These are phyloP conservation scores for Rhizopogon roseolus DNA, from an alignment of 768 basidiomycete genomes.

Conservation along the genomic window DNA sequence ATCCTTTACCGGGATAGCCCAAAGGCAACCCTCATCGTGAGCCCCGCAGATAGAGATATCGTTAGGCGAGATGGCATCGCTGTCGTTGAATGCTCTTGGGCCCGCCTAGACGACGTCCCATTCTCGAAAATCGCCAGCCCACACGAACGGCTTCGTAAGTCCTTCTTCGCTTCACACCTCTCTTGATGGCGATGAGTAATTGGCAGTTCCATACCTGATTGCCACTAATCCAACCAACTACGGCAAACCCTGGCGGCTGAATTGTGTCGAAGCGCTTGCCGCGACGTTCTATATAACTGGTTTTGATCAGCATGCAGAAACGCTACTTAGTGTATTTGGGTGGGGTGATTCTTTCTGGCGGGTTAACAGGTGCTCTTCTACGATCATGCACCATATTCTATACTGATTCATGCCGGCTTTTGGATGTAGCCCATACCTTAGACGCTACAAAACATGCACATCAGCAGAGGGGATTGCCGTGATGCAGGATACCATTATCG, in stretches of 20 bases:
- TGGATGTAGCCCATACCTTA: conserved; percentile 40
- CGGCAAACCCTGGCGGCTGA: conserved; percentile 93
- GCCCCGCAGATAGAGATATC: conserved; percentile 81
- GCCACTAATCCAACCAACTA: conserved; percentile 98
- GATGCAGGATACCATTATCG: conserved; percentile 65
- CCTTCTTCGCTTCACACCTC: neutral
- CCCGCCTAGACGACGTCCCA: conserved; percentile 89
- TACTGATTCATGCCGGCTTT: neutral
- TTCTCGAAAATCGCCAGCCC: conserved; percentile 92
- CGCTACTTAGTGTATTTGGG: conserved; percentile 74
- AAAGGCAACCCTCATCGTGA: conserved; percentile 73
- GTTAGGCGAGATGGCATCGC: conserved; percentile 74
- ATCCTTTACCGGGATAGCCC: conserved; percentile 46
- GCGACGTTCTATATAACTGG: conserved; percentile 95
- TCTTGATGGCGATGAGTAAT: neutral
- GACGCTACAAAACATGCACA: conserved; percentile 70
- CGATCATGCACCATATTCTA: neutral
- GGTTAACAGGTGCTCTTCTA: conserved; percentile 61
- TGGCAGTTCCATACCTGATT: conserved; percentile 85
- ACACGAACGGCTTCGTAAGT: conserved; percentile 83
- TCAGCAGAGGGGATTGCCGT: conserved; percentile 52
- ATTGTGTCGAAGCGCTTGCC: conserved; percentile 92
- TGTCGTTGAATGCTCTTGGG: conserved; percentile 99
- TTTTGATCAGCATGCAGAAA: conserved; percentile 75
- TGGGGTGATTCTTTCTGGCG: conserved; percentile 89